A percentile compares a stretch with the other conserved stretches of the same genome.
These are phyloP conservation scores for Pyronema domesticum DNA, from an alignment of 495 filamentous ascomycete genomes.

Conservation along the genomic window DNA sequence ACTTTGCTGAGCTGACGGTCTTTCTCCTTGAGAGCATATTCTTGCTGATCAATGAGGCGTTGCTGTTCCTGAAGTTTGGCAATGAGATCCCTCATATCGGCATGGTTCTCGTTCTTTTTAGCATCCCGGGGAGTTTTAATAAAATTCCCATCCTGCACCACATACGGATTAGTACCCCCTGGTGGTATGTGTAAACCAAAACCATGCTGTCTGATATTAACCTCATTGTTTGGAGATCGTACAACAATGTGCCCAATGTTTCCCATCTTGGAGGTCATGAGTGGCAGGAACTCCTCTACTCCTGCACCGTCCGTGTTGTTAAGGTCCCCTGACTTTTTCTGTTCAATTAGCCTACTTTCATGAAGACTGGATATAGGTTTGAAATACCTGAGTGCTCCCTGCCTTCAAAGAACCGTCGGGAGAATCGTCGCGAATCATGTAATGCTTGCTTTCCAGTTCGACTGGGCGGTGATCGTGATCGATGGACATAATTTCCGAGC, in stretches of 20 bases:
- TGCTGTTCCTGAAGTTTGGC: constrained; percentile 54
- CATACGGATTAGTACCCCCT: neutral
- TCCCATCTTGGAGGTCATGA: constrained; percentile 21
- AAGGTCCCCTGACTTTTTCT: neutral
- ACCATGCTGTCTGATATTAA: constrained; percentile 3
- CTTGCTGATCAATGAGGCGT: constrained; percentile 36
- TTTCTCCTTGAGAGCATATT: constrained; percentile 29
- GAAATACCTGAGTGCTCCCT: neutral
- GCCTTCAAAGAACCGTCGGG: constrained; percentile 1
- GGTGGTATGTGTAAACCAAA: constrained; percentile 1
- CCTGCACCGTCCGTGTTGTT: constrained; percentile 6
- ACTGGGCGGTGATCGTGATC: neutral
- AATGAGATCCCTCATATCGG: constrained; percentile 40
- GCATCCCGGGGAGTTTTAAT: constrained; percentile 11
- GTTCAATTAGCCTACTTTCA: neutral
- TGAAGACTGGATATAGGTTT: neutral
- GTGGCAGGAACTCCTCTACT: constrained; percentile 9
- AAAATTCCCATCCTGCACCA: constrained; percentile 17
- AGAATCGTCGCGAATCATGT: constrained; percentile 4
- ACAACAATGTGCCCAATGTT: constrained; percentile 14
- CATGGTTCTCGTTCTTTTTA: neutral
- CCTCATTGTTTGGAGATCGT: constrained; percentile 8
- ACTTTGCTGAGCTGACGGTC: constrained; percentile 27
- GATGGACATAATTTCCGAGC: constrained; percentile 1
- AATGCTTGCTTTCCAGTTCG: neutral